Evolutionary conservation across 2,329 filamentous ascomycete species (phyloP).

Genomic region (Microcyclospora pomicola): DNA sequence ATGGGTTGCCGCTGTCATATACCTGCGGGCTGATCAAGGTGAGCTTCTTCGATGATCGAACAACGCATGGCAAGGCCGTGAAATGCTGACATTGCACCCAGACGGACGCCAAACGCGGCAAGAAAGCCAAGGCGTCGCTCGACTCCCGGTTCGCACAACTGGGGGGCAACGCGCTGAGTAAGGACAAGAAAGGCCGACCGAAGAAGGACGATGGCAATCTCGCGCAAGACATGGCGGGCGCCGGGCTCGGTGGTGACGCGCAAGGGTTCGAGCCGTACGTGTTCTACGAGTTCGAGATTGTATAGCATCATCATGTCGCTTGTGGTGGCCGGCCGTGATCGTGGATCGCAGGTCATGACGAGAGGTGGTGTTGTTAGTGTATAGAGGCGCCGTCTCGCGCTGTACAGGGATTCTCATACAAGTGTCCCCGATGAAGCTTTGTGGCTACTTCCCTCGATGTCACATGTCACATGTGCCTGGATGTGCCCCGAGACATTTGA

Average conservation of each 20-base stretch:
- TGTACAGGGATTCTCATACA: too few relatives aligned
- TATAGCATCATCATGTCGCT: slow-evolving; percentile 20
- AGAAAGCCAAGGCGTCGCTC: slow-evolving; percentile 53
- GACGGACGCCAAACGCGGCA: slow-evolving; percentile 69
- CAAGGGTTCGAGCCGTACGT: slow-evolving; percentile 91
- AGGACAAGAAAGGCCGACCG: slow-evolving; percentile 85
- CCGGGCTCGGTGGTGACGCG: slow-evolving; percentile 53
- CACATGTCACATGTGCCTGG: too few relatives aligned
- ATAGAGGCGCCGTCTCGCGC: too few relatives aligned
- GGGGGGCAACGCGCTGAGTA: slow-evolving; percentile 82
- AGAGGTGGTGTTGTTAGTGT: too few relatives aligned
- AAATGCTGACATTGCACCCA: slow-evolving; percentile 24
- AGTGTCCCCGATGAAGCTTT: too few relatives aligned
- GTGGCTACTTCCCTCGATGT: too few relatives aligned
- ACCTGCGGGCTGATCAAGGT: slow-evolving; percentile 76
- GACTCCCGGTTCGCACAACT: slow-evolving; percentile 82
- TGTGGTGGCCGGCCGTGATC: too few relatives aligned
- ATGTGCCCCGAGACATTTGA: too few relatives aligned
- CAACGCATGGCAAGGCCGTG: background rate
- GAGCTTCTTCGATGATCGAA: slow-evolving; percentile 11
- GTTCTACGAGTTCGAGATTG: slow-evolving; percentile 86
- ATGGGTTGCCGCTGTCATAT: slow-evolving; percentile 83
- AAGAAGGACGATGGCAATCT: slow-evolving; percentile 75
- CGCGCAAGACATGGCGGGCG: slow-evolving; percentile 71
- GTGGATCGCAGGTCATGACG: too few relatives aligned